These are phyloP conservation scores for Clavispora vitiphila DNA, from an alignment of 805 yeast species.

Conservation along the genomic window DNA sequence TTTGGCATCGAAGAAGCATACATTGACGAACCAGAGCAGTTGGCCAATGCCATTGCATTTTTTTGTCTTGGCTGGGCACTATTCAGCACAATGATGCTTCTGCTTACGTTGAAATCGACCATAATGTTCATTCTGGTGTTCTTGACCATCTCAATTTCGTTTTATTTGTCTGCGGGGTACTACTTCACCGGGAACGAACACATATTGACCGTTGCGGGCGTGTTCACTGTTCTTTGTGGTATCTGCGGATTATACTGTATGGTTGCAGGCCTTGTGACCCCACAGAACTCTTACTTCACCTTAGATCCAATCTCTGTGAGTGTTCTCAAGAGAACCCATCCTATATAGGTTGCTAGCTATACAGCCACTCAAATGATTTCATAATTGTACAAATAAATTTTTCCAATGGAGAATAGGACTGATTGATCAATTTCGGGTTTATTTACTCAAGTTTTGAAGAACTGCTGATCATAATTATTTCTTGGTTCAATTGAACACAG, in stretches of 20 bases:
- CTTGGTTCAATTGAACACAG: too few species aligned
- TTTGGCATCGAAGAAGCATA: constrained; percentile 23
- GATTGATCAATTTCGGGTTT: too few species aligned
- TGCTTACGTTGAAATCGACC: constrained; percentile 61
- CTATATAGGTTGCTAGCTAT: too few species aligned
- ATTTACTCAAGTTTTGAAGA: too few species aligned
- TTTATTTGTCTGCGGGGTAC: constrained; percentile 49
- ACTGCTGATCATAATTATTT: too few species aligned
- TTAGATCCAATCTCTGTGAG: constrained; percentile 19
- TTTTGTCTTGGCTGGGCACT: constrained; percentile 59
- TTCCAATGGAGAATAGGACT: too few species aligned
- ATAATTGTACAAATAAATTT: too few species aligned
- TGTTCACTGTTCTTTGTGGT: constrained; percentile 52
- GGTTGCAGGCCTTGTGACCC: constrained; percentile 42
- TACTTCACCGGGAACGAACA: constrained; percentile 40
- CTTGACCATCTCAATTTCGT: constrained; percentile 49
- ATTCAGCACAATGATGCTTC: constrained; percentile 49
- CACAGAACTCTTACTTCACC: constrained; percentile 11
- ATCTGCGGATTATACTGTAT: constrained; percentile 61
- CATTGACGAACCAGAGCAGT: constrained; percentile 30
- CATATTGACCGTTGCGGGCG: constrained; percentile 56
- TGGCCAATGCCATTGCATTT: constrained; percentile 52
- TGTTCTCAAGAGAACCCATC: constrained; percentile 46
- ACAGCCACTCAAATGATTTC: too few species aligned
- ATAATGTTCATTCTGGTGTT: constrained; percentile 57